A percentile compares a stretch with the other conserved stretches of the same genome.
phyloP scores from a whole-genome alignment of 176 grass and related monocot genomes.

The Bonia amplexicaulis region DNA sequence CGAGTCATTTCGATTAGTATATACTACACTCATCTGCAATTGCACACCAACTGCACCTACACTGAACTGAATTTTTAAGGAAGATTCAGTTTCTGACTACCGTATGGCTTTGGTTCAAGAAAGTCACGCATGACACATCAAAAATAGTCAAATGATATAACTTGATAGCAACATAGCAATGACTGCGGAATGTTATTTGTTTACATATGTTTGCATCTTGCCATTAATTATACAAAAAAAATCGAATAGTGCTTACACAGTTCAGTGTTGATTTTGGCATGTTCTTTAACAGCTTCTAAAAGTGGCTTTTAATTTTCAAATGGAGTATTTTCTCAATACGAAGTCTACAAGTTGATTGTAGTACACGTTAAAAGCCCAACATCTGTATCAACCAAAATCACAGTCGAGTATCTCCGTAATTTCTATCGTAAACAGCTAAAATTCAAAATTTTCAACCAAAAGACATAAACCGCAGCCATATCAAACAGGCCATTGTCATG shows the following conservation, averaged over 20 bases:
- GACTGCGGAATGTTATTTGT: neutral
- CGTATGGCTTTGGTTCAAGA: neutral
- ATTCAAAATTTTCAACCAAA: too few relatives aligned
- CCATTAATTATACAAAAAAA: neutral
- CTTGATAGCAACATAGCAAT: neutral
- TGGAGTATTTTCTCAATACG: too few relatives aligned
- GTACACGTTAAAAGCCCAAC: too few relatives aligned
- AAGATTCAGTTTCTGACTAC: neutral
- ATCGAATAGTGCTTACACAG: neutral
- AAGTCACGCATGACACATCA: neutral
- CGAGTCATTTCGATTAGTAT: slow-evolving; percentile 29
- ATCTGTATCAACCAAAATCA: too few relatives aligned
- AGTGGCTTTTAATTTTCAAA: too few relatives aligned
- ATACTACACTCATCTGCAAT: neutral
- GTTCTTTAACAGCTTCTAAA: too few relatives aligned
- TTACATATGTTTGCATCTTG: neutral
- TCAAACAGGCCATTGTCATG: too few relatives aligned
- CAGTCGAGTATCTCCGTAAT: too few relatives aligned
- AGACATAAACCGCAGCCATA: too few relatives aligned
- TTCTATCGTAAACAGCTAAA: too few relatives aligned
- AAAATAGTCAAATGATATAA: neutral
- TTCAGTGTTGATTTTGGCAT: neutral
- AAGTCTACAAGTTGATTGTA: too few relatives aligned
- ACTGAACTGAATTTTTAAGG: too few relatives aligned
- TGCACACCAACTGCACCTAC: neutral